Evolutionary conservation across 164 flowering plant species (phyloP).

Genomic region (Magnolia sinica): DNA sequence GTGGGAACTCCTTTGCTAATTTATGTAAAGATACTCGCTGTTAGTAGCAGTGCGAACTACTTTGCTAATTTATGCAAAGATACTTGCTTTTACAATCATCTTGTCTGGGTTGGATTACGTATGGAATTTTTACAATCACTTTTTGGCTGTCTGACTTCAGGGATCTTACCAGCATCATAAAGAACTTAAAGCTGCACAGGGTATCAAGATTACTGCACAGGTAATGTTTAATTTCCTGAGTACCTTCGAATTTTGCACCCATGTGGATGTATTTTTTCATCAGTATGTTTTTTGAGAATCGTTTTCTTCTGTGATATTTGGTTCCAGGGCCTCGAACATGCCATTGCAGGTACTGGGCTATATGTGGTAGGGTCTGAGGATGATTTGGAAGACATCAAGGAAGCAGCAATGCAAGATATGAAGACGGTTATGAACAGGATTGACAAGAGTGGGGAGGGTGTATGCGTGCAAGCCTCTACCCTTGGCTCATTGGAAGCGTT

Average conservation of each 20-base stretch:
- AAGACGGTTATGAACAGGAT: constrained; percentile 78
- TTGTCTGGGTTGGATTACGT: background rate
- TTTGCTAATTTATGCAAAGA: background rate
- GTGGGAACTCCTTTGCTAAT: constrained; percentile 27
- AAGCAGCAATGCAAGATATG: constrained; percentile 84
- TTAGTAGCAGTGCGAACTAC: constrained; percentile 26
- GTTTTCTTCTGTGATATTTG: background rate
- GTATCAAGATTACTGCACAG: constrained; percentile 94
- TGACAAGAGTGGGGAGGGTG: constrained; percentile 95
- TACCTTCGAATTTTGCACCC: background rate
- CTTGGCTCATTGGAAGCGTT: constrained; percentile 96
- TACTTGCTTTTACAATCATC: background rate
- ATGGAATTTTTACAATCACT: background rate
- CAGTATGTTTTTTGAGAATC: background rate
- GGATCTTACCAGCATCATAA: constrained; percentile 87
- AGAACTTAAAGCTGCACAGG: constrained; percentile 96
- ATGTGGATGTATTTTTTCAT: background rate
- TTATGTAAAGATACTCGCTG: background rate
- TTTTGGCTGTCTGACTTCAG: constrained; percentile 28
- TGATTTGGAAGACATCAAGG: constrained; percentile 74
- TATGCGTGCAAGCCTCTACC: constrained; percentile 95
- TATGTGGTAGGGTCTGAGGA: constrained; percentile 87
- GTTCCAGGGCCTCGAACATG: constrained; percentile 91
- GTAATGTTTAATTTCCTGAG: constrained; percentile 28
- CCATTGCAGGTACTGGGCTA: constrained; percentile 88